Evolutionary conservation across 495 filamentous ascomycete genomes (phyloP).

Genomic region (Penicilliopsis zonata): DNA sequence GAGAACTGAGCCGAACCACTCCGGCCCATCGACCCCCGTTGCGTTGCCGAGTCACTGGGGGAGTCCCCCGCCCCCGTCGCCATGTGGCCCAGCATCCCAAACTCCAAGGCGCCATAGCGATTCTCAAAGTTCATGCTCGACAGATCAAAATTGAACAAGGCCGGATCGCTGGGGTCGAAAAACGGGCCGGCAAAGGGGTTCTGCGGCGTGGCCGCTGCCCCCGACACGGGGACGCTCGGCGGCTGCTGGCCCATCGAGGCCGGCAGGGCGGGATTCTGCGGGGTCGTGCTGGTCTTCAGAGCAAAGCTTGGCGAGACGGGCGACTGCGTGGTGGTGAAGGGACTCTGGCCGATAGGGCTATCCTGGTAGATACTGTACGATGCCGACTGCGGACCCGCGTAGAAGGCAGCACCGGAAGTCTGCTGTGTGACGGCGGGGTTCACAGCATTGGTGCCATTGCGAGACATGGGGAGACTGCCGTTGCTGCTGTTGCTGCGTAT

Average conservation of each 20-base stretch:
- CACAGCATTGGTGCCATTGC: constrained; percentile 19
- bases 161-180: constrained; percentile 84
- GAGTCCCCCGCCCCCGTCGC: constrained; percentile 74
- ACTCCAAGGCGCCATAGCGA: constrained; percentile 86
- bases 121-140: constrained; percentile 92
- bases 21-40: constrained; percentile 35
- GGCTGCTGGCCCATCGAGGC: constrained; percentile 22
- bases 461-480: constrained; percentile 16
- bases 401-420: constrained; percentile 16
- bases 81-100: constrained; percentile 91
- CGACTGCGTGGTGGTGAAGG: constrained; percentile 51
- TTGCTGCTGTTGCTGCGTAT: constrained; percentile 19
- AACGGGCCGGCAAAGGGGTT: constrained; percentile 45
- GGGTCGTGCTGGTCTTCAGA: constrained; percentile 23
- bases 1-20: constrained; percentile 37
- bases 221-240: constrained; percentile 20
- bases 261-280: constrained; percentile 26
- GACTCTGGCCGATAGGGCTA: constrained; percentile 26
- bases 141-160: constrained; percentile 85
- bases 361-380: constrained; percentile 32
- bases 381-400: constrained; percentile 23
- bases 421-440: constrained; percentile 14
- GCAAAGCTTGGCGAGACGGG: constrained; percentile 60
- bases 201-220: constrained; percentile 18
- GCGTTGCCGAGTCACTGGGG: constrained; percentile 48